A percentile compares a stretch with the other conserved stretches of the same genome.
Conservation (phyloP, 2,329 filamentous ascomycete species). For the Hymenoscyphus scutula region DNA sequence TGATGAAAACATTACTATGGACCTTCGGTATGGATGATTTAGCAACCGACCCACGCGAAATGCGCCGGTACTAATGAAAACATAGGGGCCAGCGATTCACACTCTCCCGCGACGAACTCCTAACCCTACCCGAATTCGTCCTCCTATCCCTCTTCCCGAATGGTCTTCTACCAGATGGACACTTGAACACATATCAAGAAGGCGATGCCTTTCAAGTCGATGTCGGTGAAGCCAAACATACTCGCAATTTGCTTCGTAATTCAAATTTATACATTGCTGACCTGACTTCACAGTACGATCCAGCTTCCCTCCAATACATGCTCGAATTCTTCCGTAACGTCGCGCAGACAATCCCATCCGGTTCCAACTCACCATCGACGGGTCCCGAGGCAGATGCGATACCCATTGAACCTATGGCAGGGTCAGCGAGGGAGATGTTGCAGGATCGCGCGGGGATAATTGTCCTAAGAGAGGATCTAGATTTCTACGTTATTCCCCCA, state of each 20-base stretch:
- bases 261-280: constrained; percentile 44
- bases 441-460: constrained; percentile 93
- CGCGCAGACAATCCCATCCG: constrained; percentile 87
- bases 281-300: constrained; percentile 75
- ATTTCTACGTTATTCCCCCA: constrained; percentile 96
- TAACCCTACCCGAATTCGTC: constrained; percentile 96
- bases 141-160: constrained; percentile 97
- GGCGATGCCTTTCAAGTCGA: constrained; percentile 95
- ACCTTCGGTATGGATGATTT: constrained; percentile 69
- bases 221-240: constrained; percentile 60
- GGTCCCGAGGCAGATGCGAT: constrained; percentile 64
- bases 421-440: constrained; percentile 70
- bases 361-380: constrained; percentile 63
- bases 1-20: constrained; percentile 93
- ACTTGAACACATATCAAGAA: constrained; percentile 90
- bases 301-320: constrained; percentile 96
- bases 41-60: background rate
- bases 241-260: constrained; percentile 37
- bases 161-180: constrained; percentile 93
- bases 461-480: constrained; percentile 89
- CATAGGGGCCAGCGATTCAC: constrained; percentile 87
- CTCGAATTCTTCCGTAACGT: constrained; percentile 96
- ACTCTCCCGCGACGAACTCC: constrained; percentile 87
- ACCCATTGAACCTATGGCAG: constrained; percentile 70
- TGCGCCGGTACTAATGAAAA: constrained; percentile 31